Percentiles rank a stretch among this genome's conserved stretches.
Conservation (phyloP, 768 basidiomycete species). For the Boletus pseudo-olivaceus region DNA sequence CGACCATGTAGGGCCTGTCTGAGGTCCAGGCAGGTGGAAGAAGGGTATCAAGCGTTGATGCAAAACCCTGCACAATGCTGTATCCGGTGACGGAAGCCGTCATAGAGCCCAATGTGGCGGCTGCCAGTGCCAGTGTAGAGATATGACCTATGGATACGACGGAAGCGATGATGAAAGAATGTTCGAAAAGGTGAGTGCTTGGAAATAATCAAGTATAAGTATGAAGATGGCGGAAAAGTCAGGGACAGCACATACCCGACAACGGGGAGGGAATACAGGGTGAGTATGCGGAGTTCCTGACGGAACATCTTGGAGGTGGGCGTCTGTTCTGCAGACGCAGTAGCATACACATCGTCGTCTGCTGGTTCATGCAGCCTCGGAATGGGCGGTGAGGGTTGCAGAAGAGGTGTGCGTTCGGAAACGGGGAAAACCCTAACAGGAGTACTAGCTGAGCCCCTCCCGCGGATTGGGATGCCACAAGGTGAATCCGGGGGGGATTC, state of each 20-base stretch:
- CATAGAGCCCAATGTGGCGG: constrained; percentile 72
- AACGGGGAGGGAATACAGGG: constrained; percentile 66
- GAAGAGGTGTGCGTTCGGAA: constrained; percentile 57
- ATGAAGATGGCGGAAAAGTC: background rate
- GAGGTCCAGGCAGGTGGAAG: constrained; percentile 96
- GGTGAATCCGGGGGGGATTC: constrained; percentile 15
- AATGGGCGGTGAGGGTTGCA: constrained; percentile 43
- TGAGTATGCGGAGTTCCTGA: constrained; percentile 59
- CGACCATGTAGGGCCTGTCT: constrained; percentile 75
- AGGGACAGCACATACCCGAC: constrained; percentile 51
- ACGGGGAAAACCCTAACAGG: background rate
- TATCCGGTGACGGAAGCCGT: constrained; percentile 54
- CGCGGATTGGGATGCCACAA: constrained; percentile 16
- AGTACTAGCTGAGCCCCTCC: background rate
- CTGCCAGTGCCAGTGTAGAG: constrained; percentile 86
- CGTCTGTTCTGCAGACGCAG: constrained; percentile 14
- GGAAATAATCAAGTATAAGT: background rate
- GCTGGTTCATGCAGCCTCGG: constrained; percentile 54
- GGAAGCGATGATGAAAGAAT: constrained; percentile 77
- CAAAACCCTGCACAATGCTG: constrained; percentile 78
- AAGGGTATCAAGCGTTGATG: constrained; percentile 86
- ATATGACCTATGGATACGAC: constrained; percentile 89
- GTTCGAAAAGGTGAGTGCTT: constrained; percentile 81
- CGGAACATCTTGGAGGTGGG: constrained; percentile 38
- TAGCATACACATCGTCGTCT: constrained; percentile 21